Conservation (phyloP, 306 rosid species). For the apple (Malus domestica) region DNA sequence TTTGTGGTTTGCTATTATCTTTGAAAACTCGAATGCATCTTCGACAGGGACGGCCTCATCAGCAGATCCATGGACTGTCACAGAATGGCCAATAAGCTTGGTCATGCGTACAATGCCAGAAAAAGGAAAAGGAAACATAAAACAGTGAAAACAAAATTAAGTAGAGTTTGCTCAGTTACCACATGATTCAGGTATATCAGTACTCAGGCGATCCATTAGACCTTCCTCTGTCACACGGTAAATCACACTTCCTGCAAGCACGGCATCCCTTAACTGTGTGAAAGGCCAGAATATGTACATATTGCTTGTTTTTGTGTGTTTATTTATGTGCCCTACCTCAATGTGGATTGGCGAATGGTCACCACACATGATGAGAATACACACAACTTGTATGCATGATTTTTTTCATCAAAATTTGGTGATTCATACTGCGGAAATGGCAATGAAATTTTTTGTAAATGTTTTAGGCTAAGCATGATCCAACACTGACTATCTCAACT, state of each 20-base stretch:
- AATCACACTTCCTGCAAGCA: conserved; percentile 28
- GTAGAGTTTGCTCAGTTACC: conserved; percentile 25
- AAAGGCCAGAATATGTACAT: background rate
- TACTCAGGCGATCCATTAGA: conserved; percentile 55
- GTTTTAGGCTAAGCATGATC: too few relatives aligned
- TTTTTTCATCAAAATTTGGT: too few relatives aligned
- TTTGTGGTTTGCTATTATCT: conserved; percentile 70
- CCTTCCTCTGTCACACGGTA: conserved; percentile 52
- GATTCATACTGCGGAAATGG: too few relatives aligned
- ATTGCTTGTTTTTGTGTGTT: background rate
- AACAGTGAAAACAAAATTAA: background rate
- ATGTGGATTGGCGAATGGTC: background rate
- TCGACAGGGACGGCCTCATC: conserved; percentile 43
- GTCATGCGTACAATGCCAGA: background rate
- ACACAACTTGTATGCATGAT: background rate
- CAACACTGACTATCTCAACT: too few relatives aligned
- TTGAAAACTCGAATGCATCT: conserved; percentile 59
- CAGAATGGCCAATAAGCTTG: background rate
- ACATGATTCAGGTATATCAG: conserved; percentile 57
- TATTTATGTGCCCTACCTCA: background rate
- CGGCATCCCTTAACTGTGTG: background rate
- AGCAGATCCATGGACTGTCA: conserved; percentile 57
- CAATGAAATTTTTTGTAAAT: too few relatives aligned
- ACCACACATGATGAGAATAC: background rate
- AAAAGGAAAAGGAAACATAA: background rate